Percentiles rank a stretch among this genome's conserved stretches.
Evolutionary conservation across 768 basidiomycete species (phyloP).

Genomic region (Termitomyces sp.): DNA sequence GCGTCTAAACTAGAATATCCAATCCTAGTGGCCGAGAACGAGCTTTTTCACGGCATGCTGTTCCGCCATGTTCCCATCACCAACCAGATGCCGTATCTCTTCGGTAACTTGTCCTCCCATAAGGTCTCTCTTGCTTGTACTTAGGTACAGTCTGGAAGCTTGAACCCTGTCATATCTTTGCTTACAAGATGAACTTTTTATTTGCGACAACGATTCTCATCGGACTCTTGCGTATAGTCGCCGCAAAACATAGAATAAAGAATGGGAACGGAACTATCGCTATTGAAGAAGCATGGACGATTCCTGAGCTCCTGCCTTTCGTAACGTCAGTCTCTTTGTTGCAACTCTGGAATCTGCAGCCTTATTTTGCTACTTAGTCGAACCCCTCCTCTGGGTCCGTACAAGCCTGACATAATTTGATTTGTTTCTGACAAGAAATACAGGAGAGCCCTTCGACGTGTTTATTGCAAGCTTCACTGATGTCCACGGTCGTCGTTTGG

Average conservation of each 20-base stretch:
- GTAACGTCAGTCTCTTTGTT: conserved; percentile 16
- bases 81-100: neutral
- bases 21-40: no score
- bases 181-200: neutral
- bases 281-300: conserved; percentile 36
- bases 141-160: neutral
- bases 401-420: neutral
- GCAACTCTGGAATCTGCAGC: neutral
- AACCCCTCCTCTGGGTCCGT: conserved; percentile 18
- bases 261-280: conserved; percentile 31
- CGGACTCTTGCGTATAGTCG: neutral
- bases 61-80: neutral
- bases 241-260: conserved; percentile 16
- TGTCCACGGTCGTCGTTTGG: conserved; percentile 31
- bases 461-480: conserved; percentile 30
- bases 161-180: neutral
- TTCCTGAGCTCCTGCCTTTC: conserved; percentile 23
- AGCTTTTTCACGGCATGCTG: neutral
- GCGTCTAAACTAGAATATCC: neutral
- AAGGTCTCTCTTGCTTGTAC: neutral
- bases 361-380: neutral
- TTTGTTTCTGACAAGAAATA: neutral
- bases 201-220: no score
- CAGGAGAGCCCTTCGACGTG: conserved; percentile 25
- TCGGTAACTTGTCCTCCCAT: neutral